Conservation (phyloP, 129 eudicot genomes). For the Flaveria ramosissima region DNA sequence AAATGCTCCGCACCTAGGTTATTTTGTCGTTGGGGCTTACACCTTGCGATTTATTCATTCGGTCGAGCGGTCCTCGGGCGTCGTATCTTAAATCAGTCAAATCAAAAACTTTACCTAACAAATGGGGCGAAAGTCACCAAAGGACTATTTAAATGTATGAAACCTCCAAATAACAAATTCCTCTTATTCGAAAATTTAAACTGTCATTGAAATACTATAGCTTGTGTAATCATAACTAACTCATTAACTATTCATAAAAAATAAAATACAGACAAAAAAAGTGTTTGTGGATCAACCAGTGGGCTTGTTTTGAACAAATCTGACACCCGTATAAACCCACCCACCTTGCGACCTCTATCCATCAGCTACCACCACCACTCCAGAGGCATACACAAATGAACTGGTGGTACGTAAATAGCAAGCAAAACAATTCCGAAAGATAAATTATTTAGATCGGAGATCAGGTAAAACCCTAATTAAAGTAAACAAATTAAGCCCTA, state of each 20-base stretch:
- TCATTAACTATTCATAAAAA: not conserved
- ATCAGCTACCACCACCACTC: slow-evolving; percentile 3
- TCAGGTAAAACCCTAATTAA: not conserved
- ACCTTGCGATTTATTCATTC: too few species aligned
- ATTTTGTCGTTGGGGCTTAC: too few species aligned
- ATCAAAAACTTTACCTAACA: too few species aligned
- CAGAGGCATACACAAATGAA: not conserved
- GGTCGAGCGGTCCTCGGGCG: too few species aligned
- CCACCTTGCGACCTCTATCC: not conserved
- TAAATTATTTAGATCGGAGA: not conserved
- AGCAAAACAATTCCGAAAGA: not conserved
- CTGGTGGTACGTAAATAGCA: not conserved
- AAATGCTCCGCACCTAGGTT: too few species aligned
- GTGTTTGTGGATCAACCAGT: not conserved
- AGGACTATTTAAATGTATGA: too few species aligned
- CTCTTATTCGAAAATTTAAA: too few species aligned
- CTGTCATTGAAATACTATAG: too few species aligned
- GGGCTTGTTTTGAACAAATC: not conserved
- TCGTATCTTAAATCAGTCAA: too few species aligned
- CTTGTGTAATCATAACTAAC: not conserved
- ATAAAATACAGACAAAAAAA: not conserved
- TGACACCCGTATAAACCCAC: not conserved
- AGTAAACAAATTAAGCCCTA: not conserved
- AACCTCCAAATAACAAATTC: too few species aligned
- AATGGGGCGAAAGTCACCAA: too few species aligned